Base-by-base conservation (phyloP, 75 land plant genomes). In the Cupressus sempervirens region DNA sequence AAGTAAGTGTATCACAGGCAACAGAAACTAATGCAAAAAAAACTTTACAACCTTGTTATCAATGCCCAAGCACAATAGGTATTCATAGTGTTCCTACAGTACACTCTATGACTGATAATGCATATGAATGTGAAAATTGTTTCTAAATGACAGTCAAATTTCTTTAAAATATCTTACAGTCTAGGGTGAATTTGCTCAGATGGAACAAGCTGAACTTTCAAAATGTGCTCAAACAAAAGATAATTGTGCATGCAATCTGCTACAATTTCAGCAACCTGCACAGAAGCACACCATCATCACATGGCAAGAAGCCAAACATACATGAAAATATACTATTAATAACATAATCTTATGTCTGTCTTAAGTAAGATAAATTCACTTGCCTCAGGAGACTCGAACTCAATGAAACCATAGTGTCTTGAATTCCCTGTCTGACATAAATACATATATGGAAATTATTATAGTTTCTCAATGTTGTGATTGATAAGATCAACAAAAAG, bases 211-310 rank as follows among this genome's bases (percentile, higher is more conserved):
- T 92, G 91, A 65, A 96, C 98, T 93, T 98, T 93, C 76, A 96
- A 83, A 82, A 94, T 84, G 84, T 93, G 95, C 87, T 95, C 99
- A 88, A 90, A 94, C 77, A 98, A 52, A 20, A 96, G 89, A 86
- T 98, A 92, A 82, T 96, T 93, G 62, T 96, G 89, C 94, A 98
- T 96, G 20, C 84, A 83, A 80, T 94, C 96, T 36, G 95, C 95
- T 20, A 98, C 98, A 87, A 98, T 94, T 84, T 92, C 91, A 14
- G 99, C 98, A 38, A 96, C 96, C 99, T 98, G 95, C 58, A 87
- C 10, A 23, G 13, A 15, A 46, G 54, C 50, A 41, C 18, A 54
- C 29, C 62, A 53, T 35, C 79, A 48, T 74, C 45, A 73, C 56
- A 68, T 76, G 32, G 12, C 12, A 77, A 20, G 48, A 77, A 77